These are phyloP conservation scores for Globisporangium splendens DNA, from an alignment of 352 stramenopile genomes.

Conservation along the genomic window DNA sequence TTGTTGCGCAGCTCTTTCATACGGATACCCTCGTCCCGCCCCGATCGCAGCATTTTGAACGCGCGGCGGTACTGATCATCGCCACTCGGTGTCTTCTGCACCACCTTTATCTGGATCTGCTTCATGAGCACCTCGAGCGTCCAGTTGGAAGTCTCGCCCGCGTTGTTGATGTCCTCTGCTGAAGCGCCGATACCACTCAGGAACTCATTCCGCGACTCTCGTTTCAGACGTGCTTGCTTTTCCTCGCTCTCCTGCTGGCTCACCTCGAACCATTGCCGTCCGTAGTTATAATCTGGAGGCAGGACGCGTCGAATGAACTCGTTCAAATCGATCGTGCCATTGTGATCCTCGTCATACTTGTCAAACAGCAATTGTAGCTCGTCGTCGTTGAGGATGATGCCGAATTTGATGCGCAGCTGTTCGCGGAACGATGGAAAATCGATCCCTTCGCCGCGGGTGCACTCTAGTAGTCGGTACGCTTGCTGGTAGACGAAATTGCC, in stretches of 20 bases:
- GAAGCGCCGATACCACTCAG: constrained; percentile 30
- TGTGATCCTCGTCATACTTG: constrained; percentile 80
- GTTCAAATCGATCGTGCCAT: constrained; percentile 78
- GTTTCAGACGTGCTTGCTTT: constrained; percentile 41
- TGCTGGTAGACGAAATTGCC: constrained; percentile 87
- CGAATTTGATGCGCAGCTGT: constrained; percentile 75
- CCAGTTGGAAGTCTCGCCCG: constrained; percentile 49
- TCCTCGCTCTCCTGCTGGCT: constrained; percentile 71
- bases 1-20: constrained; percentile 75
- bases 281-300: constrained; percentile 73
- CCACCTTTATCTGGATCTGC: constrained; percentile 76
- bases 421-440: constrained; percentile 74
- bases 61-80: constrained; percentile 77
- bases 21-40: constrained; percentile 60
- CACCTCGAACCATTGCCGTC: constrained; percentile 67
- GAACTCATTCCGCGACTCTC: constrained; percentile 67
- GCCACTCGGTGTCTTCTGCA: constrained; percentile 71
- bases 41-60: constrained; percentile 77
- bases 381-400: constrained; percentile 68
- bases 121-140: constrained; percentile 61
- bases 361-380: constrained; percentile 79
- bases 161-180: constrained; percentile 35
- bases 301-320: constrained; percentile 81
- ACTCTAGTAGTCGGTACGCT: constrained; percentile 77
- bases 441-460: constrained; percentile 68